A percentile compares a stretch with the other conserved stretches of the same genome.
These are phyloP conservation scores for Stagonosporopsis tanaceti DNA, from an alignment of 2,329 filamentous ascomycete genomes.

Conservation along the genomic window DNA sequence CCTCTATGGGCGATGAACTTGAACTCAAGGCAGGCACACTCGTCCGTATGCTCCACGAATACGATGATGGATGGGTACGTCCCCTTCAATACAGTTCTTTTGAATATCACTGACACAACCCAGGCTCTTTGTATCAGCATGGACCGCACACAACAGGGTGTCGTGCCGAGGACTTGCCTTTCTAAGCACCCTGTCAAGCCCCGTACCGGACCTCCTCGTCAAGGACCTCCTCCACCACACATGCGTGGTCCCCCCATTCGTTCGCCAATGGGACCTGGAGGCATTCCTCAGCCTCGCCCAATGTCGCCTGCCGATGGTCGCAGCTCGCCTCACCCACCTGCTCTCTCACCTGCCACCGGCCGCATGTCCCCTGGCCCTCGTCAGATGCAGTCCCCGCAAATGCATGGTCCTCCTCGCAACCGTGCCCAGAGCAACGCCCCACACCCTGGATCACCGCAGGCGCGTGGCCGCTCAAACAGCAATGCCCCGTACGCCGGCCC, in stretches of 20 bases:
- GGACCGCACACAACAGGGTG: slow-evolving; percentile 90
- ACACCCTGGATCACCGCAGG: slow-evolving; percentile 30
- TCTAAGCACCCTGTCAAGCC: slow-evolving; percentile 92
- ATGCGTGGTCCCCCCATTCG: slow-evolving; percentile 43
- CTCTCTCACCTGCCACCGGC: slow-evolving; percentile 52
- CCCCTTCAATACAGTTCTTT: background rate
- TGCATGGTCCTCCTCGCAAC: slow-evolving; percentile 35
- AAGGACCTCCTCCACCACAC: slow-evolving; percentile 58
- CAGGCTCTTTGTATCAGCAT: slow-evolving; percentile 90
- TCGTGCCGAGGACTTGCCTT: slow-evolving; percentile 90
- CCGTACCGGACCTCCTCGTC: slow-evolving; percentile 64
- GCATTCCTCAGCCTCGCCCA: slow-evolving; percentile 43
- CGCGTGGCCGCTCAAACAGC: slow-evolving; percentile 46
- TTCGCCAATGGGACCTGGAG: slow-evolving; percentile 44
- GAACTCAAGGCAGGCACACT: slow-evolving; percentile 81
- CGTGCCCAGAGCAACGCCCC: slow-evolving; percentile 51
- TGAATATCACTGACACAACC: slow-evolving; percentile 28
- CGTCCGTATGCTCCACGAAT: slow-evolving; percentile 90
- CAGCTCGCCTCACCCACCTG: slow-evolving; percentile 56
- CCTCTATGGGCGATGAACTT: slow-evolving; percentile 91
- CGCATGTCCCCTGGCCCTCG: slow-evolving; percentile 47
- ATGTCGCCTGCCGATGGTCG: slow-evolving; percentile 56
- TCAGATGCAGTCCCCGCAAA: slow-evolving; percentile 38
- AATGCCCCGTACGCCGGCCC: slow-evolving; percentile 48
- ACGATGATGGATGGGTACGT: slow-evolving; percentile 97